Percentiles rank a stretch among this genome's conserved stretches.
phyloP scores from a whole-genome alignment of 2,329 filamentous ascomycete genomes.

The Fonsecaea pedrosoi region DNA sequence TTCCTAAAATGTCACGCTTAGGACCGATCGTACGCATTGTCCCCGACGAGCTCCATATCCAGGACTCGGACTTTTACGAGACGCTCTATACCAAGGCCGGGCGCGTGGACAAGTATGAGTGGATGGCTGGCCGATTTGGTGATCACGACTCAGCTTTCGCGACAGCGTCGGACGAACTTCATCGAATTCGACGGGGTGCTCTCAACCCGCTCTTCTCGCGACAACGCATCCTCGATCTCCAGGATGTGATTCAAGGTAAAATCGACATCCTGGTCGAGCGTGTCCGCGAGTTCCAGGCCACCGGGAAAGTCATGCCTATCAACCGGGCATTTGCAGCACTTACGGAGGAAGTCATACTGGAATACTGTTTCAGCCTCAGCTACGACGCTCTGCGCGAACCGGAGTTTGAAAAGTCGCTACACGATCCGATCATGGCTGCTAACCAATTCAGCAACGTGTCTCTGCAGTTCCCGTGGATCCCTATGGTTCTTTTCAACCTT shows the following conservation, averaged over 20 bases:
- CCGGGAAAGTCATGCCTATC: conserved; percentile 24
- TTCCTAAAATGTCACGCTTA: not conserved
- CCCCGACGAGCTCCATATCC: conserved; percentile 45
- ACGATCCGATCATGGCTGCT: conserved; percentile 35
- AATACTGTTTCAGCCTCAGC: conserved; percentile 41
- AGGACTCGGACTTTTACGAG: conserved; percentile 44
- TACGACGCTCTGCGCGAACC: conserved; percentile 37
- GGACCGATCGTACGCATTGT: conserved; percentile 45
- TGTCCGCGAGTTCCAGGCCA: conserved; percentile 34
- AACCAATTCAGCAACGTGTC: conserved; percentile 21
- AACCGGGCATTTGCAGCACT: conserved; percentile 34
- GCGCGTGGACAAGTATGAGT: conserved; percentile 41
- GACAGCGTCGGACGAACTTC: conserved; percentile 35
- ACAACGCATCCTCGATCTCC: conserved; percentile 29
- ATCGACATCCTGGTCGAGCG: conserved; percentile 37
- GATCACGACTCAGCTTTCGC: conserved; percentile 23
- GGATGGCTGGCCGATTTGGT: conserved; percentile 26
- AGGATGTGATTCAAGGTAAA: conserved; percentile 40
- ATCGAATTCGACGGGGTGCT: conserved; percentile 35
- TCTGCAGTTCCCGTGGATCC: conserved; percentile 31
- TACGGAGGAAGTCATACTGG: conserved; percentile 44
- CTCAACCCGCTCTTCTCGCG: conserved; percentile 38
- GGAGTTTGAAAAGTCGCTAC: conserved; percentile 20
- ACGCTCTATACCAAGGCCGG: conserved; percentile 45
- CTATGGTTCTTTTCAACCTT: conserved; percentile 12